Evolutionary conservation across 2,329 filamentous ascomycete species (phyloP), one percentile per base, ranked within the genome.

Genomic region (Botrytis paeoniae): DNA sequence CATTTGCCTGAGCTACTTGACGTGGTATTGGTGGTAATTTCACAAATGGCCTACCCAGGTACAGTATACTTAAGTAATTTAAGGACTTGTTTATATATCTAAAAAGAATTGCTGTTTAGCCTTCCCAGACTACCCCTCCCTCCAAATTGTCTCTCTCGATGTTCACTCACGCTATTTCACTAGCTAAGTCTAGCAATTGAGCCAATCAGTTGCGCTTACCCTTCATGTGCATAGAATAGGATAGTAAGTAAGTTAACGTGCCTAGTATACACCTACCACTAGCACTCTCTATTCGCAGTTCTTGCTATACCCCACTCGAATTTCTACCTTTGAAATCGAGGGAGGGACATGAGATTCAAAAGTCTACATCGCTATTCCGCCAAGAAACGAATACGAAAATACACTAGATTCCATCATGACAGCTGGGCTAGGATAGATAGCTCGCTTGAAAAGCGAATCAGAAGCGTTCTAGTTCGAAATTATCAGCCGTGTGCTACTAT

Each of bases 121-220:
- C 16, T 57, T 35, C 32, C 32, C 32, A 35, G 2, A 35, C 32
- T 35, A 35, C 32, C 32, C 32, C 32, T 2, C 32, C 32, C 32
- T 35, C 32, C 3, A 35, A 29, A 54, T 48, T 25, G 45, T 54
- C n/a, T 29, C 51, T 16, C 12, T 54, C 25, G 3, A 4, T 4
- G 1, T 54, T 1, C 1, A 18, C 0, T 29, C 25, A 8, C 7
- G 4, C 4, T 1, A n/a, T 16, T 14, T 16, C 51, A n/a, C 51
- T 29, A 16, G 51, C 12, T 7, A 57, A 57, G 16, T 57, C n/a
- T 29, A 16, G n/a, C 51, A 57, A 9, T 48, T 4, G 8, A 48
- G 20, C 20, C 1, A 4, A 48, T 22, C 4, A 9, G 20, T 25
- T 48, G 20, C 1, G 0, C 45, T 22, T 25, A 25, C 45, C 45